Percentiles rank a stretch among this genome's conserved stretches.
Conservation (phyloP, 2,329 filamentous ascomycete species). For the Trichoderma sp. region DNA sequence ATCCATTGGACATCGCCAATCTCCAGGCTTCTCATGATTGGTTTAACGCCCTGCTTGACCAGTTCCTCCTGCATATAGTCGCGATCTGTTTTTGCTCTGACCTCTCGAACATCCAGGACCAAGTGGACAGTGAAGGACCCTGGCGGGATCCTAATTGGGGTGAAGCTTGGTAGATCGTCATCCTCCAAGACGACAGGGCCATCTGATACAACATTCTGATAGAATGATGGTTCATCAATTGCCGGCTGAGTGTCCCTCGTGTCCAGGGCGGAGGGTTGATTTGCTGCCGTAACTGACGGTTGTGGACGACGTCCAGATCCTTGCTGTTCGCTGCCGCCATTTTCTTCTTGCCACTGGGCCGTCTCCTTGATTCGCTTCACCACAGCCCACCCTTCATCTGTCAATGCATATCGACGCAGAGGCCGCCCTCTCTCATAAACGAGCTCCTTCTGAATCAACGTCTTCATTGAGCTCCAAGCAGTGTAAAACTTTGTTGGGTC, state of each 20-base stretch:
- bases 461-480: constrained; percentile 83
- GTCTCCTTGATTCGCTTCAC: constrained; percentile 64
- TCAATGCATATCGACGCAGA: constrained; percentile 66
- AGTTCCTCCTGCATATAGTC: constrained; percentile 77
- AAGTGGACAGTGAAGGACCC: constrained; percentile 72
- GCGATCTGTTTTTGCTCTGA: constrained; percentile 70
- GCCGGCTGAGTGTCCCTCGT: neutral
- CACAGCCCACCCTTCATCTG: constrained; percentile 77
- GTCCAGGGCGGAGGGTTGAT: neutral
- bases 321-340: constrained; percentile 21
- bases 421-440: constrained; percentile 72
- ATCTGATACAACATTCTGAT: constrained; percentile 44
- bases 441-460: constrained; percentile 69
- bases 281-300: neutral
- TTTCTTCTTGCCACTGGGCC: constrained; percentile 37
- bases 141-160: constrained; percentile 62
- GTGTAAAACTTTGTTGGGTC: constrained; percentile 73
- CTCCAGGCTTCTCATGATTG: constrained; percentile 68
- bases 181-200: constrained; percentile 36
- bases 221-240: constrained; percentile 26
- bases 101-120: constrained; percentile 73
- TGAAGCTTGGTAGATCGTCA: constrained; percentile 48
- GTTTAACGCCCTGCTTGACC: constrained; percentile 62
- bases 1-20: constrained; percentile 80
- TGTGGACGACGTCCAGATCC: neutral